Evolutionary conservation across 495 filamentous ascomycete genomes (phyloP).

Genomic region (Aspergillus homomorphus): DNA sequence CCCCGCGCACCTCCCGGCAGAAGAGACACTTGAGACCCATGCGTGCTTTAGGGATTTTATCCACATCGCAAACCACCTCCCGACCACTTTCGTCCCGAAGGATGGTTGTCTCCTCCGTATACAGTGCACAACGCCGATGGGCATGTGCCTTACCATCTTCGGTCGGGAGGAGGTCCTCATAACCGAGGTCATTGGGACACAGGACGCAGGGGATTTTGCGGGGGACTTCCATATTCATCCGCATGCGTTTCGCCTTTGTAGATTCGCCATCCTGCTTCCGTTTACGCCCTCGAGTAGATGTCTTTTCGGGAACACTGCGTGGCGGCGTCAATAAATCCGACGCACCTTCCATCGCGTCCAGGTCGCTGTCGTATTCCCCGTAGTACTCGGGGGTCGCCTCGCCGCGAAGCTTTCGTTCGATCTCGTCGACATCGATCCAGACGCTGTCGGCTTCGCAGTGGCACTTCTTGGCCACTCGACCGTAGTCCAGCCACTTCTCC

Average conservation of each 20-base stretch:
- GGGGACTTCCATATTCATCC: conserved; percentile 63
- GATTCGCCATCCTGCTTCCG: conserved; percentile 58
- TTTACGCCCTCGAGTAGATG: conserved; percentile 58
- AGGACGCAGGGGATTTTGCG: conserved; percentile 84
- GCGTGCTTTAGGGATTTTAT: conserved; percentile 78
- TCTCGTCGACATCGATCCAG: conserved; percentile 94
- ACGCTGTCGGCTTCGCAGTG: conserved; percentile 95
- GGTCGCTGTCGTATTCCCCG: conserved; percentile 65
- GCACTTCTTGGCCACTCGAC: conserved; percentile 96
- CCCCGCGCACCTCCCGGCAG: conserved; percentile 88
- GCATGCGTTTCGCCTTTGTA: conserved; percentile 70
- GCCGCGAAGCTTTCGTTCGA: conserved; percentile 89
- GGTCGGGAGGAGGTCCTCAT: conserved; percentile 78
- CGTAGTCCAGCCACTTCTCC: conserved; percentile 90
- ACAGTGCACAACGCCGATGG: conserved; percentile 84
- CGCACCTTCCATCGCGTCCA: conserved; percentile 59
- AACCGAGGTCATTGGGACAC: conserved; percentile 88
- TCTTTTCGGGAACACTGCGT: conserved; percentile 63
- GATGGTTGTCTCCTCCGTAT: conserved; percentile 90
- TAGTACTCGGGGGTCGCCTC: conserved; percentile 88
- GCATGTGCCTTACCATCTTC: conserved; percentile 79
- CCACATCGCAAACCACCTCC: conserved; percentile 73
- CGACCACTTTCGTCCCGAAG: conserved; percentile 60
- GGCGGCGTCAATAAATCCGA: conserved; percentile 77
- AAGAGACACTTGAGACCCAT: conserved; percentile 90